Evolutionary conservation across 495 filamentous ascomycete genomes (phyloP).

Genomic region (Xylaria cubensis): DNA sequence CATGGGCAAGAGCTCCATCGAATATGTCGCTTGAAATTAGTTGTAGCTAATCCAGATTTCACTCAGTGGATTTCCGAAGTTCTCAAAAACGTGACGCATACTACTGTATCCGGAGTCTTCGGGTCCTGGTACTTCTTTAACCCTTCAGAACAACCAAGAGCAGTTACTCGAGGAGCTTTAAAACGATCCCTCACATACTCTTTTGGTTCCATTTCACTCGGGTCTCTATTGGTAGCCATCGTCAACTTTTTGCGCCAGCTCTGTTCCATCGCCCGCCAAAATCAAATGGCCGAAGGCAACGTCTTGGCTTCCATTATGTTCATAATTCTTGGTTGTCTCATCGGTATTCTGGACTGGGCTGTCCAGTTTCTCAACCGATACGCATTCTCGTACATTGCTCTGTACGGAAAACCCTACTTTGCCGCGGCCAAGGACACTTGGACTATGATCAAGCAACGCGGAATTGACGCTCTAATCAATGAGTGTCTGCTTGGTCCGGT

Average conservation of each 20-base stretch:
- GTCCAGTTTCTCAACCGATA: conserved; percentile 82
- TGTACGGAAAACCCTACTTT: conserved; percentile 89
- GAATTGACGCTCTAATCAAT: conserved; percentile 87
- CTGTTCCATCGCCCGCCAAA: conserved; percentile 72
- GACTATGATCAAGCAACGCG: conserved; percentile 88
- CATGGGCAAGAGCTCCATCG: background rate
- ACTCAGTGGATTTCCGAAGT: conserved; percentile 92
- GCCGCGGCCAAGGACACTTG: conserved; percentile 87
- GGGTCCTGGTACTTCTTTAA: conserved; percentile 91
- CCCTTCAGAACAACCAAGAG: conserved; percentile 67
- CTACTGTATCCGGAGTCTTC: conserved; percentile 85
- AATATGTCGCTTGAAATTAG: background rate
- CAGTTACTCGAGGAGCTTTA: conserved; percentile 78
- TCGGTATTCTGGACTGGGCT: conserved; percentile 82
- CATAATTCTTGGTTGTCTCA: conserved; percentile 76
- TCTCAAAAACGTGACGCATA: conserved; percentile 91
- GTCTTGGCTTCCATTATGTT: conserved; percentile 69
- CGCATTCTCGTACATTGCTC: conserved; percentile 88
- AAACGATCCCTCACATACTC: conserved; percentile 83
- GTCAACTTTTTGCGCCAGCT: conserved; percentile 83
- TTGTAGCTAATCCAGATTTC: background rate
- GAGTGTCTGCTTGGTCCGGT: conserved; percentile 92
- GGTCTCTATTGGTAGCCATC: conserved; percentile 84
- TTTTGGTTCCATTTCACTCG: conserved; percentile 88
- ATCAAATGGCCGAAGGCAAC: conserved; percentile 70